Evolutionary conservation across 495 filamentous ascomycete genomes (phyloP).

Genomic region (Annulohypoxylon maeteangense): DNA sequence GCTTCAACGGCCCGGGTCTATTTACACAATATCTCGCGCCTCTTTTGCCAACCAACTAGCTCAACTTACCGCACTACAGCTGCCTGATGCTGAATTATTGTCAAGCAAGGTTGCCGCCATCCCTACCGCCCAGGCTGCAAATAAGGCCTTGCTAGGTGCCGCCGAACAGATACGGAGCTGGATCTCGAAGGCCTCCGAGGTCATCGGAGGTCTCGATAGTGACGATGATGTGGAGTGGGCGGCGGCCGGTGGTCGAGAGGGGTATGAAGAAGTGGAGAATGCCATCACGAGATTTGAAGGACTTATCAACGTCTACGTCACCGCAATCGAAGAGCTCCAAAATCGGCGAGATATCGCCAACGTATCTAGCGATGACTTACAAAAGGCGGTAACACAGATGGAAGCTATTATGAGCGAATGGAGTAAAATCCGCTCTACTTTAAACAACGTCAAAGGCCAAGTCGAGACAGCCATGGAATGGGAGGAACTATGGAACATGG

Average conservation of each 20-base stretch:
- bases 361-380: constrained; percentile 74
- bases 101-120: constrained; percentile 84
- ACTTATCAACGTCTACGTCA: constrained; percentile 88
- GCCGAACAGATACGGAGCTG: constrained; percentile 91
- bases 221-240: constrained; percentile 99
- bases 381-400: constrained; percentile 82
- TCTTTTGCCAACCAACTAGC: constrained; percentile 92
- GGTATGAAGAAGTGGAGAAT: constrained; percentile 86
- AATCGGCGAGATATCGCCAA: constrained; percentile 76
- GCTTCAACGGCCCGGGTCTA: constrained; percentile 72
- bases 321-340: constrained; percentile 89
- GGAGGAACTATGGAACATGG: constrained; percentile 95
- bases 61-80: constrained; percentile 79
- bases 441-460: constrained; percentile 84
- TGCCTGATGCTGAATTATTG: constrained; percentile 83
- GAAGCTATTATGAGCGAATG: constrained; percentile 86
- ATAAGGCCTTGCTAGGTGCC: constrained; percentile 78
- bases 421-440: constrained; percentile 76
- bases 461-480: constrained; percentile 98
- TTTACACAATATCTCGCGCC: constrained; percentile 87
- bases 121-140: constrained; percentile 79
- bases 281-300: constrained; percentile 87
- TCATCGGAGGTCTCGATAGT: constrained; percentile 83
- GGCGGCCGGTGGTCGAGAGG: constrained; percentile 88
- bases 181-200: constrained; percentile 89